phyloP scores from a whole-genome alignment of 306 rosid genomes.

The Quercus bicolor region DNA sequence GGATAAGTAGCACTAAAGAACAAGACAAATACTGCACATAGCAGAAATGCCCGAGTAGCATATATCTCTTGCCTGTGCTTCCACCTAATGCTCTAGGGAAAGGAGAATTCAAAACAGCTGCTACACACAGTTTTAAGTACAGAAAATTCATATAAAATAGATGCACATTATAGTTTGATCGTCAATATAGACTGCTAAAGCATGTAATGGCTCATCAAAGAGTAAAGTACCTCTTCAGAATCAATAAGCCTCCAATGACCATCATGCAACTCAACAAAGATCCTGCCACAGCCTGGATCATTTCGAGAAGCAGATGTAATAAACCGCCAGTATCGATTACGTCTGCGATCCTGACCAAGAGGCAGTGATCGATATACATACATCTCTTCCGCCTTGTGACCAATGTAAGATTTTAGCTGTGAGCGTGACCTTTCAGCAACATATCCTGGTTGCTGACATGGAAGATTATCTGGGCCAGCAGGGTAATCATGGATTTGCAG shows the following conservation, averaged over 20 bases:
- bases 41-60: conserved; percentile 1
- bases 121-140: conserved; percentile 1
- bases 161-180: neutral
- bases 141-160: conserved; percentile 13
- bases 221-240: conserved; percentile 59
- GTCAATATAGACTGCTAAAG: conserved; percentile 15
- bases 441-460: conserved; percentile 42
- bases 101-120: neutral
- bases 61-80: conserved; percentile 13
- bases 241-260: conserved; percentile 76
- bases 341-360: conserved; percentile 80
- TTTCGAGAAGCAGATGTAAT: conserved; percentile 53
- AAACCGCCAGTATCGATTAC: conserved; percentile 74
- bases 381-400: conserved; percentile 66
- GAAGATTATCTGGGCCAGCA: conserved; percentile 38
- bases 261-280: conserved; percentile 64
- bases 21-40: neutral
- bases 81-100: conserved; percentile 5
- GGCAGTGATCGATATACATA: conserved; percentile 64
- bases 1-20: neutral
- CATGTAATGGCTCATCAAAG: conserved; percentile 9
- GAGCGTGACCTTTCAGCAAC: conserved; percentile 54
- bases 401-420: conserved; percentile 54
- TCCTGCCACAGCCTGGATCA: conserved; percentile 85
- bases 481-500: conserved; percentile 41